A percentile compares a stretch with the other conserved stretches of the same genome.
Conservation (phyloP, 169 alveolate species). For the Miamiensis avidus region DNA sequence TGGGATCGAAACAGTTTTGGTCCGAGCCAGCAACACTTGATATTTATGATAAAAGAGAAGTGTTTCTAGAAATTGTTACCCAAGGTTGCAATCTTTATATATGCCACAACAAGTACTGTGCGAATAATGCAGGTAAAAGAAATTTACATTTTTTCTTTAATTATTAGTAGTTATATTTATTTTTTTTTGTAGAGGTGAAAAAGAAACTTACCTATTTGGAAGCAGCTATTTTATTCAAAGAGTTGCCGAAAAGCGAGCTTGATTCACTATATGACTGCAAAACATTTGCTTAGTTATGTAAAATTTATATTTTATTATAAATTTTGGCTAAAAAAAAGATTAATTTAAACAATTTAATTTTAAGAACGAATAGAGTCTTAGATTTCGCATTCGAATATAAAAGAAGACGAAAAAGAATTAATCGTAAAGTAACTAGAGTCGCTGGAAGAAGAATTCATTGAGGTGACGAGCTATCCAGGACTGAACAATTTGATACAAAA, state of each 20-base stretch:
- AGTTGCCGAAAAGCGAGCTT: neutral
- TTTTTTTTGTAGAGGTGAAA: neutral
- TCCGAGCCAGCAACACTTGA: neutral
- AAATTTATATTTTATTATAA: no score
- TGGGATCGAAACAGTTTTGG: no score
- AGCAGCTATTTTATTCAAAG: neutral
- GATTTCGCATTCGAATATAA: neutral
- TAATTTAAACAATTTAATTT: no score
- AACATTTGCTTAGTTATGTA: neutral
- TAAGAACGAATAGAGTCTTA: neutral
- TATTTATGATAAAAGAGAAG: neutral
- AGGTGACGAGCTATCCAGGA: neutral
- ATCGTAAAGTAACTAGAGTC: neutral
- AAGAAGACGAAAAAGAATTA: neutral
- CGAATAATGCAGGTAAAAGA: neutral
- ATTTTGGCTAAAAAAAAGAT: no score
- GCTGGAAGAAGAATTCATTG: neutral
- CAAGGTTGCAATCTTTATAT: neutral
- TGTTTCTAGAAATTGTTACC: neutral
- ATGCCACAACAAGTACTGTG: neutral
- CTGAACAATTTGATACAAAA: no score
- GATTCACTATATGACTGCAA: neutral
- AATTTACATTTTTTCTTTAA: no score
- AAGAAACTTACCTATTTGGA: neutral
- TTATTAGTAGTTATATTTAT: no score